phyloP scores from a whole-genome alignment of 108 stramenopile species.

The Cyclotella kingstonii region DNA sequence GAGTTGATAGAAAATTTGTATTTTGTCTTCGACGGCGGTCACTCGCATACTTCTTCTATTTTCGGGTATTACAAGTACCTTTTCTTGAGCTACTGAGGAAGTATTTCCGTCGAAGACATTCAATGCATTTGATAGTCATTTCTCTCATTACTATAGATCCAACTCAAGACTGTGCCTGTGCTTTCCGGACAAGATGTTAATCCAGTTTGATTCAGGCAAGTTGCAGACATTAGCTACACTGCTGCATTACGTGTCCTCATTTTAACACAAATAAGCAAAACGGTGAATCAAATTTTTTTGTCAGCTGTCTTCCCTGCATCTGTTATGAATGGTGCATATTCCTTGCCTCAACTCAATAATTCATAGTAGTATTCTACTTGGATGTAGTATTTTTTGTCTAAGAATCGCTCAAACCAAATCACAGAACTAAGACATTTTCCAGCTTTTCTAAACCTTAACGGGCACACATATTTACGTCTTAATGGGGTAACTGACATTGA shows the following conservation, averaged over 20 bases:
- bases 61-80: slow-evolving; percentile 6
- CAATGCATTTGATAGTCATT: slow-evolving; percentile 43
- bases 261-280: slow-evolving; percentile 96
- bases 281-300: slow-evolving; percentile 28
- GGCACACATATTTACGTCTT: slow-evolving; percentile 80
- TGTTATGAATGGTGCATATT: no score
- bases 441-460: slow-evolving; percentile 86
- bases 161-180: slow-evolving; percentile 64
- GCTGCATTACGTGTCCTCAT: slow-evolving; percentile 86
- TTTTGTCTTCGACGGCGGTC: slow-evolving; percentile 74
- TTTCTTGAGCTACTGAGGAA: slow-evolving; percentile 11
- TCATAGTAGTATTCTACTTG: slow-evolving; percentile 30
- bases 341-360: neutral
- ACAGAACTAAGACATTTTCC: neutral
- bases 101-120: slow-evolving; percentile 12
- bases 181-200: slow-evolving; percentile 93
- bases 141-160: slow-evolving; percentile 48
- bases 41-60: slow-evolving; percentile 39
- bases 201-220: slow-evolving; percentile 97
- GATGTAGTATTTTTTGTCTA: slow-evolving; percentile 69
- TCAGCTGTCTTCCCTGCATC: no score
- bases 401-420: no score
- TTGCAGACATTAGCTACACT: slow-evolving; percentile 91
- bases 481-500: slow-evolving; percentile 89
- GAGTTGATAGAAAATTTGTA: slow-evolving; percentile 66